Base-by-base conservation (phyloP, 2,329 filamentous ascomycete genomes). In the Calonectria henricotiae region DNA sequence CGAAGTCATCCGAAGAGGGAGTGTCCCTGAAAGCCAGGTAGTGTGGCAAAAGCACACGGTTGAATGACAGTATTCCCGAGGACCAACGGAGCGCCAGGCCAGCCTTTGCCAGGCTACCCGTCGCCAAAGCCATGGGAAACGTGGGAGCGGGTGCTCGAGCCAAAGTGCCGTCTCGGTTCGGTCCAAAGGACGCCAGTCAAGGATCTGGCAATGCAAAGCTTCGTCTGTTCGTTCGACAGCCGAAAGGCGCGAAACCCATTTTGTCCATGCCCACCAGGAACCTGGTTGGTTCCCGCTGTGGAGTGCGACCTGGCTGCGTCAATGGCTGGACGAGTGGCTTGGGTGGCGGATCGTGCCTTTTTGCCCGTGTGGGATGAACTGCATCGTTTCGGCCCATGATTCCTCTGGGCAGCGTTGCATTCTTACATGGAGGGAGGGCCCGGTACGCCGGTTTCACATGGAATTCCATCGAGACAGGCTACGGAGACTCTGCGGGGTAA, bases 121-220 rank as follows among this genome's bases (percentile, higher is more conserved):
- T 32, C 49, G 49, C 49, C 51, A 15, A 37, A 39, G 32, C 51
- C 32, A 37, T 46, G 58, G 58, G 58, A 62, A 62, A 46, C 58
- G 58, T 62, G 54, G 62, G 54, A 65, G 27, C 39, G 55, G 55
- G 55, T 62, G 65, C 35, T 55, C 54, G 60, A 13, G 41, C 35
- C 43, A 62, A 69, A 72, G 68, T 68, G 62, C 65, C 62, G 62
- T 76, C 67, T 77, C 76, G 76, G 75, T 77, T 78, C 76, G 76
- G 76, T 65, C 76, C 76, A 78, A 78, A 69, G 76, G 76, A 78
- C 73, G 74, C 69, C 69, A 73, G 64, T 60, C 27, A 65, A 61
- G 44, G 60, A 63, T 51, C 63, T 46, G 46, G 47, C 63, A 51
- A 51, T 64, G 46, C 23, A 30, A 55, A 27, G 51, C 66, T 46